A percentile compares a stretch with the other conserved stretches of the same genome.
Evolutionary conservation across 1,139 yeast genomes (phyloP).

Genomic region (Debaryomyces subglobosus): DNA sequence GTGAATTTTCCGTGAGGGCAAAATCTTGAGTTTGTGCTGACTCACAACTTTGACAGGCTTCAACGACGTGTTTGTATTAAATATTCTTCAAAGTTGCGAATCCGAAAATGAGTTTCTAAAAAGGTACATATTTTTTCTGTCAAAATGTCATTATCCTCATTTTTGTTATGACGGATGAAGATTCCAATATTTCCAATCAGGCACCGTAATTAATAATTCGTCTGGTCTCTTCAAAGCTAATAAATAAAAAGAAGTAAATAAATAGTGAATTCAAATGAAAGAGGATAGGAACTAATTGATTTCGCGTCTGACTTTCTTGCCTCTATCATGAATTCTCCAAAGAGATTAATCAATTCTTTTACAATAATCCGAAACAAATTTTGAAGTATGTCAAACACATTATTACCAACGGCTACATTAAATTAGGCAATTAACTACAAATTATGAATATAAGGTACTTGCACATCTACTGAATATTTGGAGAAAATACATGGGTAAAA

Average conservation of each 20-base stretch:
- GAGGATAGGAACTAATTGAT: not conserved
- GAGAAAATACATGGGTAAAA: not conserved
- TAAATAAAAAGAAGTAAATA: no score
- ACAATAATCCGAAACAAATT: not conserved
- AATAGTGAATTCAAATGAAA: not conserved
- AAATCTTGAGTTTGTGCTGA: no score
- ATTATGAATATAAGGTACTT: not conserved
- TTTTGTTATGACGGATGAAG: no score
- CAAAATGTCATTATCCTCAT: no score
- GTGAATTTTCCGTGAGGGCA: no score
- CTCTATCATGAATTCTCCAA: not conserved
- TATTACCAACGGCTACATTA: not conserved
- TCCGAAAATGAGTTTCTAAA: no score
- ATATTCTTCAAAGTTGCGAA: no score
- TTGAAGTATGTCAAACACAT: not conserved
- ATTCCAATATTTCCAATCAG: not conserved
- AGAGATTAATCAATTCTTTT: not conserved
- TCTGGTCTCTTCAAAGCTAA: not conserved
- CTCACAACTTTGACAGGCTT: no score
- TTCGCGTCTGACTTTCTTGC: not conserved
- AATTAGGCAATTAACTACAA: not conserved
- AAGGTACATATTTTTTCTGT: no score
- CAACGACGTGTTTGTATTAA: no score
- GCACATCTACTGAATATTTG: not conserved
- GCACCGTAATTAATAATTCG: no score